Base-by-base conservation (phyloP, 1,139 yeast species). In the Hyphopichia wangnamkhiaoensis region DNA sequence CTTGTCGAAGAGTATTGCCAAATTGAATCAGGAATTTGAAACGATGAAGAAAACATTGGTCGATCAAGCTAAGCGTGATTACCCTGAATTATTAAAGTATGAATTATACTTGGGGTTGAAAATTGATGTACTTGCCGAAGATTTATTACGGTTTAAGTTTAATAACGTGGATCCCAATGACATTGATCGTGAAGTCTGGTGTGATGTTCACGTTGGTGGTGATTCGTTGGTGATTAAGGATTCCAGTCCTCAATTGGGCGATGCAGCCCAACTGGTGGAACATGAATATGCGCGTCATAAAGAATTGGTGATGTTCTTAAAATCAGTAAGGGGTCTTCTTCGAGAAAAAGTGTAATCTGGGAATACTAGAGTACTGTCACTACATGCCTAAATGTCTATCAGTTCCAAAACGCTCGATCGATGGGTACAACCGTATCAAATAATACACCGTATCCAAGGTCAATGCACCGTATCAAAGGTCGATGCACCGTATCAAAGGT, bases 21-120 rank as follows among this genome's bases (percentile, higher is more conserved):
- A 42, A 8, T 45, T 63, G 19, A 54, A 54, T 23, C 49, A 48
- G 14, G 50, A 54, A 21, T 48, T 59, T 24, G 41, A 44, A n/a
- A 47, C 40, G 8, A 50, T 54, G 5, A 53, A 53, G 34, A 45
- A 43, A 34, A 47, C 49, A 30, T 42, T 65, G 35, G 49, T 51
- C 31, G 52, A 51, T 12, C 69, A 68, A 43, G 47, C 55, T 20
- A 53, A 58, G 20, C 56, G 58, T 19, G 79, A 74, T 40, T 54
- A 59, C 39, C 68, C 66, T 4, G 69, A 73, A 37, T 61, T 76
- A 16, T 51, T 63, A 28, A 64, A 70, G 38, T 74, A 63, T 46
- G 80, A 76, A 42, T 57, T 59, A 37, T 67, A 74, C 41, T 56
- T 75, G 37, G 82, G 82, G 1, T 52, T 77, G 35, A 62, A 57